Base-by-base conservation (phyloP, 106 monocot genomes). In the Posidonia australis region DNA sequence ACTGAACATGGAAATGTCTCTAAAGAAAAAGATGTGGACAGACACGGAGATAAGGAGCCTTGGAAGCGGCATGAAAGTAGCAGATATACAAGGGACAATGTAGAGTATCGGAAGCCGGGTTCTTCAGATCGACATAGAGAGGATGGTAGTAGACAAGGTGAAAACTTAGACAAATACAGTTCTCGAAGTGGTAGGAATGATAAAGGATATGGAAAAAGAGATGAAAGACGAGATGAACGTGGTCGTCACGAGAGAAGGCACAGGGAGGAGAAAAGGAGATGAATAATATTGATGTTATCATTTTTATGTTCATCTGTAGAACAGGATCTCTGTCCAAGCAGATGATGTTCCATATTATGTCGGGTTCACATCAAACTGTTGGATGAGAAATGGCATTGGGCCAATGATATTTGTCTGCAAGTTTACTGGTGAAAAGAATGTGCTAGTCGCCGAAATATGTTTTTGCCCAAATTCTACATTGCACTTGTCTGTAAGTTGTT, bases 11-110 rank as follows among this genome's bases (percentile, higher is more conserved):
- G n/a, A n/a, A n/a, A 41, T 36, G 61, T 0, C 29, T 61, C 43
- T 61, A 11, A 42, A 64, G 46, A 64, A 46, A 25, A 46, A 24
- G 9, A 16, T 64, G 22, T 1, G 3, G 46, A 62, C 12, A 36
- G 16, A 46, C 46, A 14, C 13, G 24, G 43, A 44, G 61, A 19
- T 12, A 46, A 22, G 44, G 62, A 22, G 1, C 44, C n/a, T n/a
- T n/a, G 62, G 21, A 16, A 63, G 60, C 27, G 31, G 36, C 36
- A 32, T 16, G 60, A 32, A 19, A 60, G 59, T 36, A 10, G 5
- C 12, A 62, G 44, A 62, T 12, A 14, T 62, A 44, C n/a, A 30
- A 62, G 36, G 22, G 62, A 63, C 13, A 18, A 21, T 63, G 62
- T 18, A 9, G 44, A 45, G 20, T 43, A 22, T 63, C 7, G 4